These are phyloP conservation scores for Melaleuca alternifolia DNA, from an alignment of 345 rosid species.

Conservation along the genomic window DNA sequence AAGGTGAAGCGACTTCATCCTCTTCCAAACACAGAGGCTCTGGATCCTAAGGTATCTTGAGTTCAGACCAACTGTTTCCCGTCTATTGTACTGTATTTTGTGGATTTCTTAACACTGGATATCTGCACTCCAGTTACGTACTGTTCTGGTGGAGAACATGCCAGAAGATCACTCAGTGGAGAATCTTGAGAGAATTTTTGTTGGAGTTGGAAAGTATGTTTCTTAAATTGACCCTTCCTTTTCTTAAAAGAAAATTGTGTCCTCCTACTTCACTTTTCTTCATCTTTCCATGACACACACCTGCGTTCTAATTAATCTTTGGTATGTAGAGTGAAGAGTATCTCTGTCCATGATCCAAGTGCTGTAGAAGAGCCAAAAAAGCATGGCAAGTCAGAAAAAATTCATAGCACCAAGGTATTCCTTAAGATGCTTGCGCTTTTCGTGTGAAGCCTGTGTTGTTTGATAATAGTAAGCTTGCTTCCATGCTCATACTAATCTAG, in stretches of 20 bases:
- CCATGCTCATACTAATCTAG: background rate
- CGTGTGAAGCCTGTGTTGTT: background rate
- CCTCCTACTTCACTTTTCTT: background rate
- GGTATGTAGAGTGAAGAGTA: conserved; percentile 43
- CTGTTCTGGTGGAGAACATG: conserved; percentile 90
- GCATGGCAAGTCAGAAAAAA: conserved; percentile 36
- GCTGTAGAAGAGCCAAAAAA: conserved; percentile 48
- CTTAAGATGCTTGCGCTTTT: background rate
- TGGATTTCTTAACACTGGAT: conserved; percentile 9
- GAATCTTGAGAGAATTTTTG: conserved; percentile 54
- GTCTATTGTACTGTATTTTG: background rate
- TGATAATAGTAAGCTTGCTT: background rate
- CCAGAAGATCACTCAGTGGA: conserved; percentile 78
- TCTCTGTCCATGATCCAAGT: conserved; percentile 47
- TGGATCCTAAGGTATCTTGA: conserved; percentile 64
- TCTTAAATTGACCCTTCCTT: background rate
- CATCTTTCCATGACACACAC: background rate
- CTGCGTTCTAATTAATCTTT: background rate
- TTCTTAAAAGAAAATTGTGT: background rate
- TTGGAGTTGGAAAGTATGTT: conserved; percentile 71
- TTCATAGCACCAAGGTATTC: conserved; percentile 54
- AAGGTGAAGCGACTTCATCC: conserved; percentile 70
- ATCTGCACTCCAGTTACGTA: conserved; percentile 48
- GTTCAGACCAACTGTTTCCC: background rate
- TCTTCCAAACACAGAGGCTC: conserved; percentile 42